These are phyloP conservation scores for Nitzschia sp. DNA, from an alignment of 108 stramenopile species.

Conservation along the genomic window DNA sequence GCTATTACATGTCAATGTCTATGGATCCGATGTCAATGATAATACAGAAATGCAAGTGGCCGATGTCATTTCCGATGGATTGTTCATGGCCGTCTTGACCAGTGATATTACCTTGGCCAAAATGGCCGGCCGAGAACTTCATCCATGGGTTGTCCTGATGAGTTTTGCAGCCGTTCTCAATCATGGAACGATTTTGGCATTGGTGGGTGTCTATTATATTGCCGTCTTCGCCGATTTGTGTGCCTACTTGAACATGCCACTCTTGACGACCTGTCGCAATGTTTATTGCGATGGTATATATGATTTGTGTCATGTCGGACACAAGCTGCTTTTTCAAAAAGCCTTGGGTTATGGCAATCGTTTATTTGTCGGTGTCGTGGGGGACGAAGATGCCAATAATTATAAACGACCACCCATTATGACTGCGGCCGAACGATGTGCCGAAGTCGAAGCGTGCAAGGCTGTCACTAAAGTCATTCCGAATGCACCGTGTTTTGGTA, in stretches of 20 bases:
- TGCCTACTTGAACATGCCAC: constrained; percentile 85
- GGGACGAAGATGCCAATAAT: constrained; percentile 79
- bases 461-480: constrained; percentile 90
- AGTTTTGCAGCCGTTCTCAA: constrained; percentile 71
- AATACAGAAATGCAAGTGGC: constrained; percentile 24
- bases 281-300: constrained; percentile 79
- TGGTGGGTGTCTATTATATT: constrained; percentile 84
- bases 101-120: constrained; percentile 86
- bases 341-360: constrained; percentile 84
- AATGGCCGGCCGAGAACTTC: constrained; percentile 89
- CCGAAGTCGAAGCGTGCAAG: constrained; percentile 91
- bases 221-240: constrained; percentile 91
- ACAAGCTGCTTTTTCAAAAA: constrained; percentile 85
- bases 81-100: constrained; percentile 86
- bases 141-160: constrained; percentile 89
- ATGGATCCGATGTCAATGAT: constrained; percentile 17
- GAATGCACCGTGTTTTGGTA: constrained; percentile 87
- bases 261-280: constrained; percentile 86
- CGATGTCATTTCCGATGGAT: constrained; percentile 83
- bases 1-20: constrained; percentile 55
- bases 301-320: constrained; percentile 91
- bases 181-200: constrained; percentile 75
- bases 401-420: constrained; percentile 94
- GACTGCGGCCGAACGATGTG: constrained; percentile 84
- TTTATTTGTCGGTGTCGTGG: constrained; percentile 88